Base-by-base conservation (phyloP, 768 basidiomycete genomes). In the Xerocomellus intermedius region DNA sequence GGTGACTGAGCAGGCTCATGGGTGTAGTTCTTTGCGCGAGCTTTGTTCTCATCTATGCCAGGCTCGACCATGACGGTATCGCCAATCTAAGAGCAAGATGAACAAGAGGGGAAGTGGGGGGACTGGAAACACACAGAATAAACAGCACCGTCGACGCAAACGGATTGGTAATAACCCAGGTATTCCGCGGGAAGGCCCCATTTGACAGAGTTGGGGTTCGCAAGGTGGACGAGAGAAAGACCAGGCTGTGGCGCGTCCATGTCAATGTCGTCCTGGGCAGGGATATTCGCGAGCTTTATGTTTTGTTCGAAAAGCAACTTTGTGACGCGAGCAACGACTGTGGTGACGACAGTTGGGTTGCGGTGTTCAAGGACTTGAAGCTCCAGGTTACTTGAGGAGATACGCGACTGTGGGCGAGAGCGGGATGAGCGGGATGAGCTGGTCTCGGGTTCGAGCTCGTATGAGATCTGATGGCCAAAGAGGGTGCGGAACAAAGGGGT, bases 41-140 rank as follows among this genome's bases (percentile, higher is more conserved):
- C 64, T 54, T 52, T 66, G 52, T 82, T 69, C 33, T 71, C 70
- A 51, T 85, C 83, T 32, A 73, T 58, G 2, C 85, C 87, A 12
- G 81, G 81, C 56, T 78, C 75, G 3, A 88, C 82, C 76, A 86
- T 82, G 0, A 88, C 80, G 45, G 78, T 66, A 55, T 89, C 85
- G 12, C 86, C 85, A 41, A 77, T 70, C 87, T 89, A 42, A 2
- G n/a, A 36, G 38, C 8, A 22, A 28, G 21, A 48, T 72, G 21
- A 64, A 43, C 10, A 3, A 62, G 50, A 42, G 14, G 30, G 13
- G 16, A 42, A 28, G n/a, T 22, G 8, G n/a, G 39, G 22, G 26
- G 36, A 32, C 41, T 30, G 39, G 43, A 24, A 21, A 71, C 75
- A 56, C 61, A 85, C 88, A 26, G 68, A 61, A 66, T 90, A 91